Percentiles rank a stretch among this genome's conserved stretches.
Evolutionary conservation across 1,284 basidiomycete genomes (phyloP).

Genomic region (Golubevia pallescens): DNA sequence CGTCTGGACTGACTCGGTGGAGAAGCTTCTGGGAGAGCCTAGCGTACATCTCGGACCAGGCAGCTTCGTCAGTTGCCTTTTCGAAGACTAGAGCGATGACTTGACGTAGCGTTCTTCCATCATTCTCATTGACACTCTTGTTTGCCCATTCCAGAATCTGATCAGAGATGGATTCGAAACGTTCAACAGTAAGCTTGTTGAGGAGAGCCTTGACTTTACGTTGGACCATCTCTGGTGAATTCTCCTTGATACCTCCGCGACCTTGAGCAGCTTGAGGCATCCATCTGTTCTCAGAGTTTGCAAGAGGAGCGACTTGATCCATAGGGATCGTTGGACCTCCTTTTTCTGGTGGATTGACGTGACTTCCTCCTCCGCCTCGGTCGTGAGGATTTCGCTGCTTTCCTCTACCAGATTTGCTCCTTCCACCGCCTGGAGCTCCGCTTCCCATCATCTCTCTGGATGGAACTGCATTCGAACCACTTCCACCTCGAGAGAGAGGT

Average conservation of each 20-base stretch:
- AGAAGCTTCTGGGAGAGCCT: constrained; percentile 91
- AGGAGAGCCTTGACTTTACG: constrained; percentile 91
- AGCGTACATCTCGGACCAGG: constrained; percentile 97
- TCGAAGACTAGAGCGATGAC: constrained; percentile 96
- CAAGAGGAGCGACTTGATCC: constrained; percentile 74
- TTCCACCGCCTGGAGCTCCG: constrained; percentile 49
- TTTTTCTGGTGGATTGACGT: constrained; percentile 63
- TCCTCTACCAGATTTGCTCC: constrained; percentile 57
- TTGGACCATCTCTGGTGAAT: constrained; percentile 82
- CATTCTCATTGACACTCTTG: constrained; percentile 87
- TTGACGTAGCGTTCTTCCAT: constrained; percentile 90
- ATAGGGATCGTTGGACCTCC: constrained; percentile 67
- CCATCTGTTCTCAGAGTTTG: constrained; percentile 84
- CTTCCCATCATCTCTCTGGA: constrained; percentile 63
- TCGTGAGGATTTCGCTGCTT: constrained; percentile 47
- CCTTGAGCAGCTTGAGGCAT: constrained; percentile 42
- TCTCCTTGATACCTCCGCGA: constrained; percentile 63
- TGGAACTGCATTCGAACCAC: constrained; percentile 54
- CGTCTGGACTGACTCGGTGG: constrained; percentile 82
- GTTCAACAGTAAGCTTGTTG: constrained; percentile 96
- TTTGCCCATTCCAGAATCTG: constrained; percentile 94
- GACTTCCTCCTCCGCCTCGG: constrained; percentile 25
- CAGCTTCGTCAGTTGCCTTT: constrained; percentile 93
- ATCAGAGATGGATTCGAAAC: constrained; percentile 91
- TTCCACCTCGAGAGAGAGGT: constrained; percentile 55